A percentile compares a stretch with the other conserved stretches of the same genome.
Conservation (phyloP, 768 basidiomycete genomes). For the Hortiboletus flavorubellus region DNA sequence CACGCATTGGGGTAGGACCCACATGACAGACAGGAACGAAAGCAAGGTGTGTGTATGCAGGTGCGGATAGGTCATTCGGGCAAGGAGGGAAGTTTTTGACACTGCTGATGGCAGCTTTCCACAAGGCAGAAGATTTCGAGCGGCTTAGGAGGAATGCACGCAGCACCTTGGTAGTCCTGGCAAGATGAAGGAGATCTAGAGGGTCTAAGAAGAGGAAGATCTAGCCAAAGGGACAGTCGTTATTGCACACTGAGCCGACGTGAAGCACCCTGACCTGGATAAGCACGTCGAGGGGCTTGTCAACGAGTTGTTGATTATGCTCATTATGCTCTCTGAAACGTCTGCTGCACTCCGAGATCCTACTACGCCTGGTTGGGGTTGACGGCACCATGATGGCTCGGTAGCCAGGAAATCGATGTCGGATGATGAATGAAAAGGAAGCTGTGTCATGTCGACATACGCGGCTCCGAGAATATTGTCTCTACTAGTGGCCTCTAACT, state of each 20-base stretch:
- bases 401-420: background rate
- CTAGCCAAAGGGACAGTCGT: background rate
- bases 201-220: constrained; percentile 31
- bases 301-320: background rate
- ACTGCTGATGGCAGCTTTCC: constrained; percentile 26
- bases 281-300: constrained; percentile 13
- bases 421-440: background rate
- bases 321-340: too few species aligned
- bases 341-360: too few species aligned
- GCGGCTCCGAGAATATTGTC: too few species aligned
- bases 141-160: constrained; percentile 26
- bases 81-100: constrained; percentile 24
- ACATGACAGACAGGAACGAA: constrained; percentile 33
- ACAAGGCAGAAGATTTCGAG: constrained; percentile 16
- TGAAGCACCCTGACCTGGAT: constrained; percentile 8
- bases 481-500: too few species aligned
- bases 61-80: constrained; percentile 27
- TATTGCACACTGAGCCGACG: background rate
- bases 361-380: background rate
- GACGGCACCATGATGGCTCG: constrained; percentile 4
- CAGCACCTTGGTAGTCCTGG: constrained; percentile 31
- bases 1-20: background rate
- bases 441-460: background rate
- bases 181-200: constrained; percentile 30
- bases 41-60: constrained; percentile 28